Base-by-base conservation (phyloP, 331 rosid genomes). In the Dryas integrifolia region DNA sequence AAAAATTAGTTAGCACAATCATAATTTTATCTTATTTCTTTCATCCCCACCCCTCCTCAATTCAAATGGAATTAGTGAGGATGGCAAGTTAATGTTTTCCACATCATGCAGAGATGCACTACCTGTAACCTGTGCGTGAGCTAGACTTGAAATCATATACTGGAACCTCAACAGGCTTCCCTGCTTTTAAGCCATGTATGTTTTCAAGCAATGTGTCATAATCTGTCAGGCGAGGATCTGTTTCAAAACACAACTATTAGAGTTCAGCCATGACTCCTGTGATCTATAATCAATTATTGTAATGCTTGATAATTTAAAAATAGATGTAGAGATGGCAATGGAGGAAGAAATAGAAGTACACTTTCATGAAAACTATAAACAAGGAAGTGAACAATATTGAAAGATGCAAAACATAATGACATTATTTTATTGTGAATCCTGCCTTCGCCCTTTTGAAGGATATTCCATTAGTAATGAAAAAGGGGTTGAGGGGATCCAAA, bases 211-310 rank as follows among this genome's bases (percentile, higher is more conserved):
- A 80, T 62, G 96, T 79, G 69, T 92, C 93, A 72, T 95, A 95
- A 87, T 95, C 99, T 38, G 99, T 88, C 86, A 95, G 77, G 78
- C 99, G 99, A 35, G 99, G 99, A 77, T 92, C 99, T 95, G 95
- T 76, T 81, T 53, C 81, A 83, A 89, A 80, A 72, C 64, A 72
- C 21, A 41, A 76, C 26, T 40, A 79, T 83, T 56, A 83, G 80
- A 78, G 78, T 52, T 68, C 76, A 41, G 47, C 46, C 44, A 64
- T 70, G 76, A 69, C 75, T 76, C 65, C 70, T 67, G 78, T 44
- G 55, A 67, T 64, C 67, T 64, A 70, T 67, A 15, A 60, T 68
- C 64, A 71, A 58, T 47, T 70, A 70, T 72, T 57, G 58, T 43
- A 65, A 66, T 39, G 56, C 67, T 58, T 50, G 70, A 66, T 38